Evolutionary conservation across 1,284 basidiomycete species (phyloP).

Genomic region (Leccinum discolor): DNA sequence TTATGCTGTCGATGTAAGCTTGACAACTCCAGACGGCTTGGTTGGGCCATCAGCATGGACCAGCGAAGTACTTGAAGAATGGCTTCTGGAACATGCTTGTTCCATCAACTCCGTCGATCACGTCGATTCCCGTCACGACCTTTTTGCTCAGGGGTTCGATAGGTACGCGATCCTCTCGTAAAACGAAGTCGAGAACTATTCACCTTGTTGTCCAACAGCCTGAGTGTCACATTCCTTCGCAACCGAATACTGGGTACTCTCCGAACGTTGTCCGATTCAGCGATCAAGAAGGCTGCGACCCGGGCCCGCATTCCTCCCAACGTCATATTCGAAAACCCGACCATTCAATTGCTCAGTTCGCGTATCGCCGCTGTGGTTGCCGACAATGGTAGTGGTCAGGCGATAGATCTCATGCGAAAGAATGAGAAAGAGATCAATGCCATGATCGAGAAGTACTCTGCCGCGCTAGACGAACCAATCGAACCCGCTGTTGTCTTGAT

Average conservation of each 20-base stretch:
- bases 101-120: constrained; percentile 9
- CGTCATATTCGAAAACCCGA: constrained; percentile 22
- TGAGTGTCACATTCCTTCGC: constrained; percentile 29
- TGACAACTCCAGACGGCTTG: neutral
- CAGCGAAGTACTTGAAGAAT: constrained; percentile 14
- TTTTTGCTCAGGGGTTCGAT: constrained; percentile 1
- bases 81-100: constrained; percentile 23
- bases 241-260: constrained; percentile 29
- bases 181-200: neutral
- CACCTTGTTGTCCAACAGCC: constrained; percentile 11
- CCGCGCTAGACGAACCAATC: neutral
- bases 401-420: neutral
- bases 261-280: constrained; percentile 8
- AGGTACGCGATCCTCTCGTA: constrained; percentile 17
- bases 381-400: neutral
- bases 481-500: constrained; percentile 21
- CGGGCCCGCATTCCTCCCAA: constrained; percentile 12
- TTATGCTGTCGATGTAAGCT: neutral
- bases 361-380: constrained; percentile 10
- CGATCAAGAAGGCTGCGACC: neutral
- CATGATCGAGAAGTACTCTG: constrained; percentile 18
- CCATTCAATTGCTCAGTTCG: constrained; percentile 9
- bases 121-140: neutral
- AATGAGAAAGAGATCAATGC: constrained; percentile 7
- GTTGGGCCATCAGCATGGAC: constrained; percentile 14